Base-by-base conservation (phyloP, 345 rosid species). In the Salix dunnii region DNA sequence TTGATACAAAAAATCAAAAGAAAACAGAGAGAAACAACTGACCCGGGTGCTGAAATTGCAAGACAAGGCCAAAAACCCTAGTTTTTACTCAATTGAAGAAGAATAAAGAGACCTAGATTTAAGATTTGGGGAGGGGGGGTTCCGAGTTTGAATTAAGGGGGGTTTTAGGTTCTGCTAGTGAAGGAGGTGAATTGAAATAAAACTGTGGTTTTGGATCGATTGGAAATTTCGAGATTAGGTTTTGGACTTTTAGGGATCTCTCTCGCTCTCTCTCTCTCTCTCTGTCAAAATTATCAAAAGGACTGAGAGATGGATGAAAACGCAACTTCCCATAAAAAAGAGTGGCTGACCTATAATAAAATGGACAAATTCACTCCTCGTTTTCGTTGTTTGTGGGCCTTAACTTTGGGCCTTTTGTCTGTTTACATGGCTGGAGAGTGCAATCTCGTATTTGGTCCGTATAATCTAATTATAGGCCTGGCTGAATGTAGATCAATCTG, bases 51-150 rank as follows among this genome's bases (percentile, higher is more conserved):
- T 20, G 30, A 71, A 64, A 25, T 11, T n/a, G 16, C 21, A 67
- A 23, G 40, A 35, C 58, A 6, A 14, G 12, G 48, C 12, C 60
- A 60, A 70, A 70, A 51, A 55, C 36, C 75, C 38, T 67, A 46
- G 70, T 35, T 23, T 42, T 61, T n/a, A 68, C 27, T 9, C 61
- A 49, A 51, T 49, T 40, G 63, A 28, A 48, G 71, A 70, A 64
- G 28, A 58, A 23, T 8, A 51, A 1, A 14, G 51, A 77, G 51
- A 33, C 71, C 72, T 66, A 66, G 70, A 66, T 66, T 74, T 66
- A 4, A 23, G 62, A 58, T 58, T 58, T n/a, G 3, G 31, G 62
- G 25, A 9, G 27, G 62, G 60, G 60, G 27, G 62, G 14, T 3
- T 58, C 10, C 9, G 11, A 13, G 62, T 58, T 58, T n/a, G 28